These are phyloP conservation scores for Ustanciosporium gigantosporum DNA, from an alignment of 1,284 basidiomycete species.

Conservation along the genomic window DNA sequence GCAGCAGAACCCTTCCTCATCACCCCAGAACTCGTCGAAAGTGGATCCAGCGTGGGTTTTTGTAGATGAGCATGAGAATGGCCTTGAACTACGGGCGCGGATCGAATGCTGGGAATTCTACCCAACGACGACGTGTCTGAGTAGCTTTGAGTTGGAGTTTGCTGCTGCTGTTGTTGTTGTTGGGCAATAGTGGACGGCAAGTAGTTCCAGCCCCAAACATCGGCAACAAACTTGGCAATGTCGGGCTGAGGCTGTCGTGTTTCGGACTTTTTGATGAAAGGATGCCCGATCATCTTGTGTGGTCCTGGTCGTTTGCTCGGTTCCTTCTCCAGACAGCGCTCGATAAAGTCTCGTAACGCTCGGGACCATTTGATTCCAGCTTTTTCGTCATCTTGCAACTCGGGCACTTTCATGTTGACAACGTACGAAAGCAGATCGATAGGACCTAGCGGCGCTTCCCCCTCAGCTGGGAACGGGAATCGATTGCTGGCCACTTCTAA, in stretches of 20 bases:
- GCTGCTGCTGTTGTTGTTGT: constrained; percentile 19
- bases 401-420: constrained; percentile 79
- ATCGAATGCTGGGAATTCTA: constrained; percentile 33
- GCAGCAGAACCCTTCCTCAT: no score
- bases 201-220: constrained; percentile 78
- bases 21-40: no score
- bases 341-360: constrained; percentile 90
- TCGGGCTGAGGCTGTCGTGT: constrained; percentile 71
- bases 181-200: constrained; percentile 26
- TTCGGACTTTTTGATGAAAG: constrained; percentile 80
- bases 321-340: constrained; percentile 72
- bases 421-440: constrained; percentile 94
- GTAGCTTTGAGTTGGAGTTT: constrained; percentile 28
- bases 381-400: constrained; percentile 68
- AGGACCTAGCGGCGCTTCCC: constrained; percentile 69
- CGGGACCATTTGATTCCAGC: constrained; percentile 72
- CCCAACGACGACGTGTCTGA: constrained; percentile 7
- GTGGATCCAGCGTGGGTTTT: not conserved
- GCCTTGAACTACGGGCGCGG: constrained; percentile 22
- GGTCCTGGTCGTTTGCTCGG: constrained; percentile 75
- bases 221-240: constrained; percentile 73
- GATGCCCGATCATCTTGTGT: constrained; percentile 79
- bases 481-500: constrained; percentile 91
- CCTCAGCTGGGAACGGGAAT: constrained; percentile 91
- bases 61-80: not conserved